Evolutionary conservation across 2,329 filamentous ascomycete genomes (phyloP), one percentile per base, ranked within the genome.

Genomic region (Penicillium sp.): DNA sequence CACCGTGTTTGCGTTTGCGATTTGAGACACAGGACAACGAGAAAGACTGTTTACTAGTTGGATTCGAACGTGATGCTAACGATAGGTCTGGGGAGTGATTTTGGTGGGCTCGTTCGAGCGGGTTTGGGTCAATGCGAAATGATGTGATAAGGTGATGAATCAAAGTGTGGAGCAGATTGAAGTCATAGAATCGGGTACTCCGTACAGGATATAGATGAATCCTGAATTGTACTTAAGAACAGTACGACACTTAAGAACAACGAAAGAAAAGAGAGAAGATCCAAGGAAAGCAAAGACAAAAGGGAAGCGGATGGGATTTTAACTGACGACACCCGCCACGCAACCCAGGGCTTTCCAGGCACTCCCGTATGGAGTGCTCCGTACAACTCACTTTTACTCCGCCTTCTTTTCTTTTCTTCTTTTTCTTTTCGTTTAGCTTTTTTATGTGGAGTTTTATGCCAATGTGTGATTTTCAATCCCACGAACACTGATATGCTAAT

Each of bases 241-340:
- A n/a, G n/a, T n/a, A n/a, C n/a, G n/a, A n/a, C n/a, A n/a, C n/a
- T n/a, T n/a, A n/a, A n/a, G n/a, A n/a, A n/a, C n/a, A n/a, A n/a
- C n/a, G 55, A 47, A 4, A 35, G 29, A 29, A 36, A 57, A 47
- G 19, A 38, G 36, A 47, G 32, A 38, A 34, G 26, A 19, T 40
- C 18, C 19, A 27, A 47, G 18, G 4, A 13, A 32, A 35, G 43
- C 7, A 11, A 45, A 23, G 29, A 30, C 13, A 26, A 36, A 46
- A 11, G 35, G 35, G 9, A 32, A 36, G 8, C 13, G 3, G 34
- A 47, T 47, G 36, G 36, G 16, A 18, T 39, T 48, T 48, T 48
- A 30, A 48, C 8, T 23, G 29, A 30, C 29, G 29, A 30, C 29
- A 30, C 29, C 29, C 29, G 29, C 29, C 29, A 30, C 29, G 29